These are phyloP conservation scores for Ogataea degrootiae DNA, from an alignment of 805 yeast genomes.

Conservation along the genomic window DNA sequence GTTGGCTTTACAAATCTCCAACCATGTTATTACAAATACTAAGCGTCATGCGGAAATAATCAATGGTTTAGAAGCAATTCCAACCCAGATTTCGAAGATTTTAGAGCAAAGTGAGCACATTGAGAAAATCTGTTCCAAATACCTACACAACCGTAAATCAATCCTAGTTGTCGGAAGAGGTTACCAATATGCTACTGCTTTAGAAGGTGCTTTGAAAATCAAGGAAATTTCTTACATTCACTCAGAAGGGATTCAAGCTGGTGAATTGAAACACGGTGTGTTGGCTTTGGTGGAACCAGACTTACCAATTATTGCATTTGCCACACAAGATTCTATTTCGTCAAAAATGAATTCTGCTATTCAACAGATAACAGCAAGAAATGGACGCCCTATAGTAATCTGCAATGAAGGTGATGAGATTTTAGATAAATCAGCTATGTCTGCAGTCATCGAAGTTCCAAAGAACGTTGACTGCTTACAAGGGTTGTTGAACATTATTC, in stretches of 20 bases:
- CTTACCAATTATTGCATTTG: slow-evolving; percentile 91
- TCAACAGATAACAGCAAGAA: slow-evolving; percentile 95
- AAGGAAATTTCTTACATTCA: slow-evolving; percentile 99
- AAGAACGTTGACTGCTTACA: slow-evolving; percentile 95
- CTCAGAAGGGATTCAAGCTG: slow-evolving; percentile 98
- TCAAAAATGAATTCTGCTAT: slow-evolving; percentile 95
- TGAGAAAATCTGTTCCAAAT: slow-evolving; percentile 65
- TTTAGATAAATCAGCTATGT: slow-evolving; percentile 48
- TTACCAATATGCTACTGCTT: slow-evolving; percentile 92
- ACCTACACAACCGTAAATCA: slow-evolving; percentile 78
- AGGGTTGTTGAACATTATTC: slow-evolving; percentile 91
- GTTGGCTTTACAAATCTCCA: slow-evolving; percentile 93
- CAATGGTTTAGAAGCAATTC: slow-evolving; percentile 76
- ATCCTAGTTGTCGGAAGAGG: slow-evolving; percentile 94
- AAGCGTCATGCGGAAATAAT: slow-evolving; percentile 82
- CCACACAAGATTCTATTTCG: slow-evolving; percentile 93
- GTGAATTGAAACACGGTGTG: slow-evolving; percentile 98
- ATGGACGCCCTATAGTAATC: slow-evolving; percentile 92
- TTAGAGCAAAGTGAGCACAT: slow-evolving; percentile 69
- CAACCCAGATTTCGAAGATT: slow-evolving; percentile 78
- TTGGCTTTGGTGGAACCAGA: slow-evolving; percentile 93
- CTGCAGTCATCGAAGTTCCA: slow-evolving; percentile 84
- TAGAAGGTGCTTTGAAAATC: slow-evolving; percentile 97
- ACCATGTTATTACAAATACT: slow-evolving; percentile 75
- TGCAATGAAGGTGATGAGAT: slow-evolving; percentile 78